Evolutionary conservation across 495 filamentous ascomycete species (phyloP).

Genomic region (Friedmanniomyces endolithicus): DNA sequence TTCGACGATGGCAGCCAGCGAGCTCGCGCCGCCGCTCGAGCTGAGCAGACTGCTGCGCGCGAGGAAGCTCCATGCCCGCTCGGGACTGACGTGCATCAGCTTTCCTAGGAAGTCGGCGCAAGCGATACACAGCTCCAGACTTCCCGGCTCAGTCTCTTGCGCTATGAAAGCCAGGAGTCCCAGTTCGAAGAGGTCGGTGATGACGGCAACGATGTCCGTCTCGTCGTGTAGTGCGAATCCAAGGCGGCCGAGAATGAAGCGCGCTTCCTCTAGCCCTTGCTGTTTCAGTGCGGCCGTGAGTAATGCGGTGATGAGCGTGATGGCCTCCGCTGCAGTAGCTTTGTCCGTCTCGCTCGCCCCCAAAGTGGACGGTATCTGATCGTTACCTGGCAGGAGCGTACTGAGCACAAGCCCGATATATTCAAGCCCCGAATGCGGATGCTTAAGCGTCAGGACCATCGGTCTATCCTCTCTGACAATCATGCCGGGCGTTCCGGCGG

Average conservation of each 20-base stretch:
- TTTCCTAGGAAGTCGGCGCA: constrained; percentile 70
- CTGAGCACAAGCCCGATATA: constrained; percentile 62
- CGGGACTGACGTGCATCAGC: constrained; percentile 25
- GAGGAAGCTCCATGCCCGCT: constrained; percentile 3
- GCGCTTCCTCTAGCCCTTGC: constrained; percentile 9
- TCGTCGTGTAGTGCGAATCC: constrained; percentile 3
- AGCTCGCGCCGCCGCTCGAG: constrained; percentile 39
- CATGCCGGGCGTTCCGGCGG: constrained; percentile 12
- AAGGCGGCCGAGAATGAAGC: constrained; percentile 8
- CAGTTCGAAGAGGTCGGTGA: constrained; percentile 74
- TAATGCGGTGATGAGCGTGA: constrained; percentile 46
- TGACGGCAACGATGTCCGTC: constrained; percentile 65
- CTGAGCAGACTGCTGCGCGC: constrained; percentile 4
- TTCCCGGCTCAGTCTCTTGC: constrained; percentile 38
- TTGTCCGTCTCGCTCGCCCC: constrained; percentile 22
- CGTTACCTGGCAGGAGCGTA: constrained; percentile 22
- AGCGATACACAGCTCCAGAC: constrained; percentile 51
- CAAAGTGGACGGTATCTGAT: background rate
- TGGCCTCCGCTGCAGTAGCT: constrained; percentile 49
- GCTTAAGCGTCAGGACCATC: constrained; percentile 10
- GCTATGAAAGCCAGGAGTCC: constrained; percentile 51
- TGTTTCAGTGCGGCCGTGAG: constrained; percentile 33
- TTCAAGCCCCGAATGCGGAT: constrained; percentile 50
- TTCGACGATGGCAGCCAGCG: constrained; percentile 59
- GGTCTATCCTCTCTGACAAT: constrained; percentile 17